Conservation (phyloP, 139 green algal species). For the Mychonastes homosphaera region DNA sequence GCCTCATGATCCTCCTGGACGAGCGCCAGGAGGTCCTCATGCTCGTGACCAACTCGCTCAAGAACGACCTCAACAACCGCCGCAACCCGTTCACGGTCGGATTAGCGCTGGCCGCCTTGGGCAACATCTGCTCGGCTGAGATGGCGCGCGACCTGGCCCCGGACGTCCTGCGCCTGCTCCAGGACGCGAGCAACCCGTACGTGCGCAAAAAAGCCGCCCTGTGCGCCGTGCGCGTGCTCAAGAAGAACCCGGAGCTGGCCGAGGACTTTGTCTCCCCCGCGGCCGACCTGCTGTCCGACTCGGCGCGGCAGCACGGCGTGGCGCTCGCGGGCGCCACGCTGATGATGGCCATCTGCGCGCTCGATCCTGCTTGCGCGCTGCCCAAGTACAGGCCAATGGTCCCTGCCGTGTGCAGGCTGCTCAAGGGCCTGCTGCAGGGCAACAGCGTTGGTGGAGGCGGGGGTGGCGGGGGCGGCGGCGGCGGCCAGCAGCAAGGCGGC, state of each 20-base stretch:
- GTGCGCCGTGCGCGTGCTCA: conserved; percentile 66
- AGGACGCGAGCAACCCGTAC: conserved; percentile 58
- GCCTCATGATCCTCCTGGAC: conserved; percentile 94
- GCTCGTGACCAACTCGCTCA: conserved; percentile 98
- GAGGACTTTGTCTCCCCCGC: conserved; percentile 75
- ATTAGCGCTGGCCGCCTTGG: conserved; percentile 84
- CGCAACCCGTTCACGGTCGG: conserved; percentile 82
- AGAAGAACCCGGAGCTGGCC: conserved; percentile 87
- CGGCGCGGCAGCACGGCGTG: conserved; percentile 83
- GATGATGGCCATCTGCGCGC: conserved; percentile 61
- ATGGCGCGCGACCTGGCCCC: conserved; percentile 93
- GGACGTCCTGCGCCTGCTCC: conserved; percentile 83
- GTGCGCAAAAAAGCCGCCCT: conserved; percentile 91
- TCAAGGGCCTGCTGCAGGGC: conserved; percentile 46
- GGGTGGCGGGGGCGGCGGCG: not conserved
- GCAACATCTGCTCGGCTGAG: conserved; percentile 93
- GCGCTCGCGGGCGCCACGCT: conserved; percentile 72
- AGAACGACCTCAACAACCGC: conserved; percentile 80
- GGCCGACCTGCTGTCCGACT: conserved; percentile 67
- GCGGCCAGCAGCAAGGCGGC: not conserved
- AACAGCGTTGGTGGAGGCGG: not conserved
- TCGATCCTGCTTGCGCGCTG: conserved; percentile 14
- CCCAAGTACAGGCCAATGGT: conserved; percentile 23
- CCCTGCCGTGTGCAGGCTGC: conserved; percentile 54
- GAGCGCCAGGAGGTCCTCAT: conserved; percentile 99